These are phyloP conservation scores for Platanthera guangdongensis DNA, from an alignment of 106 monocot genomes.

Conservation along the genomic window DNA sequence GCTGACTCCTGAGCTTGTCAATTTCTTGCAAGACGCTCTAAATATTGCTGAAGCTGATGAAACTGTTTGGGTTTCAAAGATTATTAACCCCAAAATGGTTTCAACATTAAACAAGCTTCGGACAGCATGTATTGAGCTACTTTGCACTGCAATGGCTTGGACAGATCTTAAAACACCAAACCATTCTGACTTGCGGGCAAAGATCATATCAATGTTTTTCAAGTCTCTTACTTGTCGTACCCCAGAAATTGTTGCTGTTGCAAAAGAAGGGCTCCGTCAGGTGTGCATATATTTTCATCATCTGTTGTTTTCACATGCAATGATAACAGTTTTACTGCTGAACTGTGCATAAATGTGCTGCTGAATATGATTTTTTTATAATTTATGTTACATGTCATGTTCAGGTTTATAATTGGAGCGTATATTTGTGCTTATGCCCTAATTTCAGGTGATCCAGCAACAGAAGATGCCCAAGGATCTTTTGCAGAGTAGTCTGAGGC, in stretches of 20 bases:
- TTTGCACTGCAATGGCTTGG: constrained; percentile 99
- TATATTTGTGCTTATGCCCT: not conserved
- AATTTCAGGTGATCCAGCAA: constrained; percentile 85
- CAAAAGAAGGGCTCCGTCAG: constrained; percentile 98
- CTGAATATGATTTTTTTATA: not conserved
- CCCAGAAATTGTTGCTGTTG: constrained; percentile 91
- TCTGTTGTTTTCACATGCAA: not conserved
- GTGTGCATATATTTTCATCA: constrained; percentile 13
- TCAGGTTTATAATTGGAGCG: not conserved
- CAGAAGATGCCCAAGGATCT: constrained; percentile 98
- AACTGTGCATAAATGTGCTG: not conserved
- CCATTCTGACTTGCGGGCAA: constrained; percentile 76
- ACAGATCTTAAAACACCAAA: constrained; percentile 77
- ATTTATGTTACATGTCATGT: not conserved
- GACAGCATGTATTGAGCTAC: constrained; percentile 95
- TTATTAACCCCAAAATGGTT: constrained; percentile 90
- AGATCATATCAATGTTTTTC: constrained; percentile 97
- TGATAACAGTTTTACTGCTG: not conserved
- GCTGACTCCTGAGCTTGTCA: constrained; percentile 83
- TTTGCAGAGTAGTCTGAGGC: constrained; percentile 86
- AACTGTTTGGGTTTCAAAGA: constrained; percentile 85
- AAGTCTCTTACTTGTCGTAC: constrained; percentile 94
- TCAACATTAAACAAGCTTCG: constrained; percentile 91
- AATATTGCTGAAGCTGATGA: constrained; percentile 99
- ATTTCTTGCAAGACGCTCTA: constrained; percentile 94